A percentile compares a stretch with the other conserved stretches of the same genome.
These are phyloP conservation scores for Citrus hindsii DNA, from an alignment of 345 rosid genomes.

Conservation along the genomic window DNA sequence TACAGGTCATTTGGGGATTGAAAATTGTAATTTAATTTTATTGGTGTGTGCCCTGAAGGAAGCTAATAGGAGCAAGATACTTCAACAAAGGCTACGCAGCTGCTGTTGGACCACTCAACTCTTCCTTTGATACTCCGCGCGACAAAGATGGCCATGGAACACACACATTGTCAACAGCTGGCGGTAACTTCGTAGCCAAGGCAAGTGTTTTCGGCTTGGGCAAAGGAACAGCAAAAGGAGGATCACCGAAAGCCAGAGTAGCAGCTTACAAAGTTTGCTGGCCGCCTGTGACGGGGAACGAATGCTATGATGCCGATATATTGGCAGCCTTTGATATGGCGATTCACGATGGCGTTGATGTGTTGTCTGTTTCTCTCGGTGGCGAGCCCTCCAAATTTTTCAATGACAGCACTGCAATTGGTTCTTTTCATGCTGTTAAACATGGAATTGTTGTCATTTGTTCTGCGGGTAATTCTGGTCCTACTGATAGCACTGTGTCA, in stretches of 20 bases:
- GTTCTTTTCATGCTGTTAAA: constrained; percentile 73
- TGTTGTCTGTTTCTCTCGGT: constrained; percentile 72
- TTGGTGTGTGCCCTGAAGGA: constrained; percentile 37
- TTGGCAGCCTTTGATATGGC: constrained; percentile 69
- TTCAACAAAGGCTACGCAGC: constrained; percentile 51
- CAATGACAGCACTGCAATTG: constrained; percentile 64
- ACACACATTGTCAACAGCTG: constrained; percentile 90
- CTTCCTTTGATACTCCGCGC: constrained; percentile 55
- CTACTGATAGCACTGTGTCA: constrained; percentile 52
- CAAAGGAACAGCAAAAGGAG: constrained; percentile 76
- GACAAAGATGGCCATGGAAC: constrained; percentile 84
- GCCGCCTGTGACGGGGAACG: constrained; percentile 36
- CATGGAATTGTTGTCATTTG: constrained; percentile 57
- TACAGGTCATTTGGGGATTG: not conserved
- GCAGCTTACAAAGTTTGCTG: constrained; percentile 93
- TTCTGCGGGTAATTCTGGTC: constrained; percentile 88
- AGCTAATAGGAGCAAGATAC: constrained; percentile 64
- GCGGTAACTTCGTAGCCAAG: constrained; percentile 49
- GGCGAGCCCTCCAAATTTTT: constrained; percentile 38
- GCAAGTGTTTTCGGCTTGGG: constrained; percentile 55
- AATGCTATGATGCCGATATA: constrained; percentile 76
- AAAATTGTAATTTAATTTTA: not conserved
- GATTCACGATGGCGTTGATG: constrained; percentile 74
- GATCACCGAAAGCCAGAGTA: constrained; percentile 75
- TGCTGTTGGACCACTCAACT: constrained; percentile 40